These are phyloP conservation scores for Akanthomyces lecanii DNA, from an alignment of 2,329 filamentous ascomycete species.

Conservation along the genomic window DNA sequence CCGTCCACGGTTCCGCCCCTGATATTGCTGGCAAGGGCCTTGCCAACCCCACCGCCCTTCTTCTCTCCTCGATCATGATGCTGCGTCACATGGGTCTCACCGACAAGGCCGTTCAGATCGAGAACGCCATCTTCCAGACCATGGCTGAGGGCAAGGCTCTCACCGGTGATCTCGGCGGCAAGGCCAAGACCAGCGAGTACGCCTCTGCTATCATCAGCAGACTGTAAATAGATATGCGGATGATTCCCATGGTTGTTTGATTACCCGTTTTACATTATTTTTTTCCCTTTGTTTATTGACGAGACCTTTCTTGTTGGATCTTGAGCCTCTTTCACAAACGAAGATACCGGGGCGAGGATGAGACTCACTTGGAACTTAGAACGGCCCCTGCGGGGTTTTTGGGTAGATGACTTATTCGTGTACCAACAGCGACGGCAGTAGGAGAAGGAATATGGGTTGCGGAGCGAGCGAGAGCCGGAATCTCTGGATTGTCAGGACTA, in stretches of 20 bases:
- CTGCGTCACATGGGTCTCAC: constrained; percentile 93
- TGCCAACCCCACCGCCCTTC: constrained; percentile 93
- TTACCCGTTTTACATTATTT: constrained; percentile 12
- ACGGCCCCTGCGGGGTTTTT: not conserved
- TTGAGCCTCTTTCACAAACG: not conserved
- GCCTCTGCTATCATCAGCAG: constrained; percentile 81
- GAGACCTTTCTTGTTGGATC: not conserved
- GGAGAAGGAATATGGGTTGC: constrained; percentile 6
- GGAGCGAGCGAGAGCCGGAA: not conserved
- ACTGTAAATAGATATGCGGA: constrained; percentile 41
- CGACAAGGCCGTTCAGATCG: constrained; percentile 80
- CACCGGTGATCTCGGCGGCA: constrained; percentile 94
- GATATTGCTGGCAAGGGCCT: constrained; percentile 95
- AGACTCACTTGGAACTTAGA: not conserved
- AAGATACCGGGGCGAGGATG: not conserved
- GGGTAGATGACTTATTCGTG: constrained; percentile 16
- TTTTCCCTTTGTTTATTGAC: constrained; percentile 12
- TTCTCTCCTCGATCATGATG: constrained; percentile 99
- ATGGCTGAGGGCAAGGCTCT: constrained; percentile 93
- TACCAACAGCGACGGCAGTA: constrained; percentile 12
- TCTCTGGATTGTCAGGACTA: not conserved
- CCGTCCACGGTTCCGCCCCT: constrained; percentile 93
- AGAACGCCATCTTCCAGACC: constrained; percentile 92
- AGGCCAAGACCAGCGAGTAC: constrained; percentile 93
- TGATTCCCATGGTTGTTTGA: constrained; percentile 16